Base-by-base conservation (phyloP, 1,139 yeast species). In the Zygosaccharomyces pseudobailii region DNA sequence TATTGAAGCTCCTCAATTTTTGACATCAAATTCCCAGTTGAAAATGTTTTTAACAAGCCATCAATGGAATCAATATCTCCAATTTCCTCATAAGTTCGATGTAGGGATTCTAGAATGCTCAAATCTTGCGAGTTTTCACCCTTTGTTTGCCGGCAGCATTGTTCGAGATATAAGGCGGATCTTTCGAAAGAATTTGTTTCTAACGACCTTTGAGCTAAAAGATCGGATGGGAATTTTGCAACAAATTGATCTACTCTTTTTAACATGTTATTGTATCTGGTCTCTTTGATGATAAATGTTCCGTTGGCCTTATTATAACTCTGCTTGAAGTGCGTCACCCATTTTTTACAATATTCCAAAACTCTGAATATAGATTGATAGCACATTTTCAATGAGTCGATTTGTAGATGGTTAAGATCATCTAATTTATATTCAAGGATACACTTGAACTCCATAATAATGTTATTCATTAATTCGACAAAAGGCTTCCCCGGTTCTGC, bases 1-100 rank as follows among this genome's bases (percentile, higher is more conserved):
- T 86, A 89, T 57, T 88, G 95, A 51, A 90, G 82, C 47, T 88
- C 87, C 5, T 82, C 71, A 32, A 90, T 75, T 61, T 87, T 87
- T 49, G 87, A 89, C 19, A 77, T 75, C 45, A 89, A 70, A 52
- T 82, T 80, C 41, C 80, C 79, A 0, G 84, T 76, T 0, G 96
- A 80, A 56, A 88, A 85, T 54, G 77, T 76, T 51, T 87, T 82
- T 44, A 92, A 70, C 3, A 88, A 80, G 19, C 98, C 99, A 63
- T 87, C 92, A 38, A 94, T 73, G 0, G 96, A 83, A 69, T 94
- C 99, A 39, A 84, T 78, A 63, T 94, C 98, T 59, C 89, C 90
- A 47, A 92, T 80, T 50, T 79, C 85, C 4, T 95, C 85, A 64
- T 92, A 94, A 73, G 90, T 86, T 25, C 78, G 77, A 59, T 88